Evolutionary conservation across 768 basidiomycete species (phyloP), one percentile per base, ranked within the genome.

Genomic region (Cyclocybe cylindracea): DNA sequence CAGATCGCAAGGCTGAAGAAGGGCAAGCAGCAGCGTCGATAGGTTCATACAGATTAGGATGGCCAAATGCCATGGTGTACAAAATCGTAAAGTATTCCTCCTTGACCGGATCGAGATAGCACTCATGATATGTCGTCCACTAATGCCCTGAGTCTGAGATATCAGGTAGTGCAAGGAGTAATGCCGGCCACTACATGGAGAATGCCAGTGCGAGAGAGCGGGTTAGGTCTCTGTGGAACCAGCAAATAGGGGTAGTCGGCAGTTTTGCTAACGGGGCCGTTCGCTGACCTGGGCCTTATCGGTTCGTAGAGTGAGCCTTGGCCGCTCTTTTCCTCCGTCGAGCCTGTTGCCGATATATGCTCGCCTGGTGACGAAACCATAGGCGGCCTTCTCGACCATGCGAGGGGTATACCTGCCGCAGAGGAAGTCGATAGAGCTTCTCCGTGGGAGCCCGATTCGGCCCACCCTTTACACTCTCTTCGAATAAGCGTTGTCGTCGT

Each of bases 341-440:
- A 42, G 50, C 29, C 39, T 55, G 57, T 33, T 40, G 42, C 4
- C 50, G 52, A 37, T 24, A 24, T 24, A 50, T 43, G 18, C 37
- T 47, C 16, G 36, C 40, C 19, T 34, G 47, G 32, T 59, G 49
- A 31, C 60, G 60, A 51, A 51, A 43, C 62, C 72, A 75, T 39
- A 61, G 51, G 16, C 65, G 64, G 48, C 63, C 52, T 56, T 76
- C 71, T 53, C 49, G 62, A 47, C 72, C 74, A 33, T 62, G 63
- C 47, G 52, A 52, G 47, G 61, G 61, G 49, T 69, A 74, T 31
- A 74, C 44, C 38, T 56, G 55, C 49, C 61, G 63, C 38, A 51
- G 55, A 11, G 67, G 63, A 36, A 57, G 58, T 43, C 67, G 59
- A 29, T 42, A 29, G 38, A 61, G 58, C 38, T 44, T 55, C 34